Conservation (phyloP, 441 rosid genomes). For the Adansonia grandidieri region DNA sequence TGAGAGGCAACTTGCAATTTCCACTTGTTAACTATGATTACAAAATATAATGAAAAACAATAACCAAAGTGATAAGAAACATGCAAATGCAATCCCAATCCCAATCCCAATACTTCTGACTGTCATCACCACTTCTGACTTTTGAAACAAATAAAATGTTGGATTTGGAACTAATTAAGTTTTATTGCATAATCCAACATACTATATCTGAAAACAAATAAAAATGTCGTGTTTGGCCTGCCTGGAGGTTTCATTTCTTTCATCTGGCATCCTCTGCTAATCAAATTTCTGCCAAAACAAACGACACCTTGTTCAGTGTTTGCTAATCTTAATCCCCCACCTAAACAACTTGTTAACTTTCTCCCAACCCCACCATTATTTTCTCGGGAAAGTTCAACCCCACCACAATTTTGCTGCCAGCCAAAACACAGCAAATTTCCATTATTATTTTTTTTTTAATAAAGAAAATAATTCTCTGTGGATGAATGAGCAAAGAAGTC, state of each 20-base stretch:
- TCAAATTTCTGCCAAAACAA: not conserved
- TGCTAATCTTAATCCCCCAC: conserved; percentile 24
- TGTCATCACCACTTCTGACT: no score
- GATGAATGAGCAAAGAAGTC: not conserved
- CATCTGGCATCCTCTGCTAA: not conserved
- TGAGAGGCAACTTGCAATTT: not conserved
- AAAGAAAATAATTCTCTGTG: not conserved
- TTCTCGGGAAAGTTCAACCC: not conserved
- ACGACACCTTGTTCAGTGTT: not conserved
- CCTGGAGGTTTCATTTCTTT: not conserved
- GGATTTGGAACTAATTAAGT: not conserved
- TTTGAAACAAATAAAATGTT: no score
- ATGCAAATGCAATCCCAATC: not conserved
- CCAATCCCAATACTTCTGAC: no score
- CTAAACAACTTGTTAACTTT: conserved; percentile 20
- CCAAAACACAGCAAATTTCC: conserved; percentile 28
- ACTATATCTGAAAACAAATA: not conserved
- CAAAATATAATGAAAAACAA: not conserved
- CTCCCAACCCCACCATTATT: not conserved
- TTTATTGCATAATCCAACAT: not conserved
- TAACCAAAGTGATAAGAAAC: not conserved
- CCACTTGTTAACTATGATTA: not conserved
- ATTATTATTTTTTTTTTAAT: not conserved
- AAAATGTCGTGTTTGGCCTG: conserved; percentile 8
- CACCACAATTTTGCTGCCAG: conserved; percentile 31